Base-by-base conservation (phyloP, 768 basidiomycete genomes). In the Kwoniella europaea region DNA sequence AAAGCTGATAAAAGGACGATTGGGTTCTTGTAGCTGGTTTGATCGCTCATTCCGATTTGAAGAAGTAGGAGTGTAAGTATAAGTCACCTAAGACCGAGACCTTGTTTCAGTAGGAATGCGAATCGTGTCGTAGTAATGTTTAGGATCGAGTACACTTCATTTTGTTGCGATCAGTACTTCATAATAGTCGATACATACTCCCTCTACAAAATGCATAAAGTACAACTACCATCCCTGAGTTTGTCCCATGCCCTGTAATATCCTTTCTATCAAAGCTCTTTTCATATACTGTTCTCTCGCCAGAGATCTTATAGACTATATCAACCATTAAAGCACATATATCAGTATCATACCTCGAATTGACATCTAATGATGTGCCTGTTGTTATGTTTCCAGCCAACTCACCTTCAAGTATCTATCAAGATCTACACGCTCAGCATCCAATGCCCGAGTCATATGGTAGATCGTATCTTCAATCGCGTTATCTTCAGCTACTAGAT, bases 391-490 rank as follows among this genome's bases (percentile, higher is more conserved):
- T 35, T 35, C 35, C 35, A 35, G 35, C 35, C 22, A 20, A 86
- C 90, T 82, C 79, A 92, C 94, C 85, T 93, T 90, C 67, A 98
- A 86, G 86, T 98, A 98, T 53, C 92, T 88, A 80, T 99, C 96
- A 67, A 98, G 88, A 85, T 98, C 96, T 72, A 98, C 91, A 69
- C 93, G 89, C 54, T 85, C 84, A 22, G 79, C 76, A 80, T 97
- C 97, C 73, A 99, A 86, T 0, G 94, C 96, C 71, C 94, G 88
- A 74, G 95, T 93, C 58, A 99, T 88, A 82, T 98, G 94, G 85
- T 98, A 99, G 70, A 97, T 91, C 57, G 96, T 96, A 83, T 98
- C 97, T 85, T 98, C 96, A 80, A 98, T 94, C 1, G 96, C 94
- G 78, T 94, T 94, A 84, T 98, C 97, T 83, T 99, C 97, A n/a